Evolutionary conservation across 129 eudicot species (phyloP), one percentile per base, ranked within the genome.

Genomic region (Escallonia herrerae): DNA sequence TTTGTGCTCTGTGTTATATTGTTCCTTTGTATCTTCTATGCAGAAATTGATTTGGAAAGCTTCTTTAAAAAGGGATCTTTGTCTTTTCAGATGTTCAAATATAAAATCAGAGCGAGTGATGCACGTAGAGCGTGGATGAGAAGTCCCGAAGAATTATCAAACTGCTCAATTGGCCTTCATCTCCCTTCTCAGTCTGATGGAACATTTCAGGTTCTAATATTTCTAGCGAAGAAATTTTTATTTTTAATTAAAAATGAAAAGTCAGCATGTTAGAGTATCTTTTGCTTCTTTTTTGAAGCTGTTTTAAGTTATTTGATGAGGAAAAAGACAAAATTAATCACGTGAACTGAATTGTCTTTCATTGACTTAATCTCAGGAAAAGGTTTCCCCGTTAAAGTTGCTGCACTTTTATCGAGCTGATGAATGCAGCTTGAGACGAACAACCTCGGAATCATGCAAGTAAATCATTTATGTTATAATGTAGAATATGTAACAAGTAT

Each of bases 121-220:
- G 99, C 87, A 10, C 95, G 76, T 53, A 86, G 77, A 80, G 87
- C 84, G 49, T 94, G 95, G 91, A 82, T 94, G 74, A 84, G 77
- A 63, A 71, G 73, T 71, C 97, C 97, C 1, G 99, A 94, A 80
- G 56, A 56, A 74, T 62, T 89, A 85, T 79, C 64, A 50, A 86
- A 89, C 49, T 86, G 97, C 82, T 89, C 97, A 55, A 78, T 78
- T 3, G 99, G 99, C 38, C 83, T 94, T 50, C 66, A 40, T 57
- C 89, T 83, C 65, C 83, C 87, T 58, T 69, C 68, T 7, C 79
- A 66, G 46, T 63, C 79, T 49, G 90, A 82, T 40, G 91, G 80
- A 71, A 40, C 66, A 39, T 13, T 39, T 68, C 81, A 81, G 93
- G 95, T 87, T 65, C 43, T 15, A 3, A 60, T 33, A 61, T 15